These are phyloP conservation scores for Acacia acuminata DNA, from an alignment of 306 rosid species.

Conservation along the genomic window DNA sequence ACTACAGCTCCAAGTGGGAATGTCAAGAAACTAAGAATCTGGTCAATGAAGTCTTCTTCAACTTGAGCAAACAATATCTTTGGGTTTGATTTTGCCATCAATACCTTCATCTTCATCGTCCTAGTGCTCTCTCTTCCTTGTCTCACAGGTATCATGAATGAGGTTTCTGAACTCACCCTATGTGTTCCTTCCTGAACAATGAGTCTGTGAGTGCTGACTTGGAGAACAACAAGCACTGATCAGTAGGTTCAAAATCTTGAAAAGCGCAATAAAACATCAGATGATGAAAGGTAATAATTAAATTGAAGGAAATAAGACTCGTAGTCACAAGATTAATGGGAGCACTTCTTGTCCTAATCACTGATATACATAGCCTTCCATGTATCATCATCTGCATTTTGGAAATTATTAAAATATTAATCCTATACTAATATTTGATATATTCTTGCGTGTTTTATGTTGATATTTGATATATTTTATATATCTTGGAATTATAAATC, in stretches of 20 bases:
- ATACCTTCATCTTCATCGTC: background rate
- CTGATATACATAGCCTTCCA: no score
- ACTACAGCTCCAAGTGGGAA: background rate
- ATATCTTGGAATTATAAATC: no score
- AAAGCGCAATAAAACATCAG: no score
- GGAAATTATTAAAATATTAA: no score
- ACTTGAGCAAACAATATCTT: conserved; percentile 9
- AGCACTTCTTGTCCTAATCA: no score
- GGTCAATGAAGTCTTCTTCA: background rate
- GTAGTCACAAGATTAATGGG: background rate
- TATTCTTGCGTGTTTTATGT: no score
- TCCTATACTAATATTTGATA: no score
- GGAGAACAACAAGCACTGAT: background rate
- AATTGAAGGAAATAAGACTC: background rate
- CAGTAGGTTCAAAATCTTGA: background rate
- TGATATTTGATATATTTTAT: no score
- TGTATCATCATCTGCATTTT: no score
- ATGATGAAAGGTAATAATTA: no score
- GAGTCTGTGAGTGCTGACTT: conserved; percentile 17
- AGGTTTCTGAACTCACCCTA: background rate
- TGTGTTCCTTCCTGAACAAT: background rate
- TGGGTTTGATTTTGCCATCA: background rate
- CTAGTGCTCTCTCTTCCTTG: background rate
- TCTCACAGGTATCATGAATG: background rate
- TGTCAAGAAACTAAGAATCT: background rate